Evolutionary conservation across 257 asterid species (phyloP), one percentile per base, ranked within the genome.

Genomic region (Jasminum sambac): DNA sequence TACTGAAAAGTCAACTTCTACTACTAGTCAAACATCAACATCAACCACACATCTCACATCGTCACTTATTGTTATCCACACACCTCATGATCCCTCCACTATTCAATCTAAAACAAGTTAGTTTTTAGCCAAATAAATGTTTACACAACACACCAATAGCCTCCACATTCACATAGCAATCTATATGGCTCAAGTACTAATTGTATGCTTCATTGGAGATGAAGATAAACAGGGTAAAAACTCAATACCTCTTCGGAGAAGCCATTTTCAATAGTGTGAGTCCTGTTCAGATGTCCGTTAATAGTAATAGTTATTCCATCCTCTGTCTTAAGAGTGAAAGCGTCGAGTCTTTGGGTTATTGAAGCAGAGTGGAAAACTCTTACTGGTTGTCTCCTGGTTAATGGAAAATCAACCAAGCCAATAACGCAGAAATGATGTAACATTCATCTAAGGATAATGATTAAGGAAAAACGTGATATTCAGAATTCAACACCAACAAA

Each of bases 251-350:
- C 87, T 13, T 21, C 16, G 17, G 86, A 67, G 82, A 92, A 86
- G 50, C 98, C 96, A 77, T 82, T 88, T 52, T 78, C 69, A 30
- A 82, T 81, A 11, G 96, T 82, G 43, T 76, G 87, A 24, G 76
- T 40, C 82, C 69, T 82, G 70, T 85, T 86, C 65, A 92, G 81
- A 60, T 69, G 73, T 63, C 96, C 96, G 34, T 72, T 64, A 70
- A 88, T 38, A 79, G 74, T 44, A 75, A 91, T 46, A 39, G 84
- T 69, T 75, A 86, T 78, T 86, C 89, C 92, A 76, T 91, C 98
- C 46, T 30, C 73, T 39, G 95, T 77, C 75, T 67, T 74, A 68
- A 91, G 81, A 57, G 91, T 86, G 74, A 78, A 88, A 39, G 87
- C 73, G 66, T 84, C 89, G 40, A 67, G 80, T 74, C 92, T 89